Conservation (phyloP, 805 yeast genomes). For the Ogataea salicorniae region DNA sequence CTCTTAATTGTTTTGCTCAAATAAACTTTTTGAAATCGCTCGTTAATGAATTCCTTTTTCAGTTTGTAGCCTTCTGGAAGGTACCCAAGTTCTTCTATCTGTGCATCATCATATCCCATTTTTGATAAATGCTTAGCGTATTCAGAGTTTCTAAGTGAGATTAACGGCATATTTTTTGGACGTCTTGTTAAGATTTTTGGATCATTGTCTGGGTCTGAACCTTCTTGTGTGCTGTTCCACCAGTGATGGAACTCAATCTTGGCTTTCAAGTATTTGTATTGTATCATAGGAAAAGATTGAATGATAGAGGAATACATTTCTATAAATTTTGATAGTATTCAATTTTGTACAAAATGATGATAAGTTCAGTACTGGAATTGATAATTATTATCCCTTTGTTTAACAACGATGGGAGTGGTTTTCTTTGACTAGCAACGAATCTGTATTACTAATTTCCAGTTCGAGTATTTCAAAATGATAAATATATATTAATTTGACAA, state of each 20-base stretch:
- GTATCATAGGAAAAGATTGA: slow-evolving; percentile 5
- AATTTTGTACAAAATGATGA: no score
- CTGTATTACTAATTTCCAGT: no score
- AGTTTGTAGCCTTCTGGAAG: background rate
- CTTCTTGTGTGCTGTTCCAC: slow-evolving; percentile 21
- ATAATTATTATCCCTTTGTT: no score
- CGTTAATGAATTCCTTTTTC: background rate
- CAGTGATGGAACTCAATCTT: slow-evolving; percentile 24
- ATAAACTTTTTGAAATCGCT: background rate
- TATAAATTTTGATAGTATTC: no score
- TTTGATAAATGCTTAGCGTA: slow-evolving; percentile 11
- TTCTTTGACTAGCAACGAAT: no score
- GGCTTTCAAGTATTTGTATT: slow-evolving; percentile 15
- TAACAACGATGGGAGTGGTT: no score
- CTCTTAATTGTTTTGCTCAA: background rate
- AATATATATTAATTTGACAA: no score
- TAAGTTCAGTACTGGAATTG: no score
- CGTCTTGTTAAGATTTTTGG: slow-evolving; percentile 22
- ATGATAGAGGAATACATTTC: no score
- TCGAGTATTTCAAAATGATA: no score
- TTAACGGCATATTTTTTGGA: slow-evolving; percentile 21
- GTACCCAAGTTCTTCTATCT: background rate
- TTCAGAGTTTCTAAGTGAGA: slow-evolving; percentile 24
- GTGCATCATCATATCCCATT: slow-evolving; percentile 8
- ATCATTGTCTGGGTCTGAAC: slow-evolving; percentile 18